These are phyloP conservation scores for Triangularia setosa DNA, from an alignment of 2,329 filamentous ascomycete genomes.

Conservation along the genomic window DNA sequence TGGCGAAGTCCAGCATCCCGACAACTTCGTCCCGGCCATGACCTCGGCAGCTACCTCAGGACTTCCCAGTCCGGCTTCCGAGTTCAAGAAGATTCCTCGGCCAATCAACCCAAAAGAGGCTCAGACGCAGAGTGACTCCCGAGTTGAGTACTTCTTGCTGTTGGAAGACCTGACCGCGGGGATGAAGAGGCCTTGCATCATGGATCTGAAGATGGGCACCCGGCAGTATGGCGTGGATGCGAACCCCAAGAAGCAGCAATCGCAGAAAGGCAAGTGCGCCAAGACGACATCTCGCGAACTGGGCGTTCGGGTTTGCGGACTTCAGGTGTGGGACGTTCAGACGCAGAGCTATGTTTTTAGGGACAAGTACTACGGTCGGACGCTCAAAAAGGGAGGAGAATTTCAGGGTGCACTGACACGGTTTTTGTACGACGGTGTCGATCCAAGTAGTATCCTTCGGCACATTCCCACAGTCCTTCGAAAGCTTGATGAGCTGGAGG, in stretches of 20 bases:
- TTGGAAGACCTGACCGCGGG: slow-evolving; percentile 93
- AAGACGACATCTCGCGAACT: slow-evolving; percentile 87
- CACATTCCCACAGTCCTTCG: slow-evolving; percentile 85
- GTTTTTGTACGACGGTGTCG: slow-evolving; percentile 87
- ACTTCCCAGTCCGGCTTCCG: slow-evolving; percentile 36
- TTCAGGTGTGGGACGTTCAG: slow-evolving; percentile 91
- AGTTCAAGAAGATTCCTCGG: slow-evolving; percentile 46
- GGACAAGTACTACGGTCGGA: slow-evolving; percentile 94
- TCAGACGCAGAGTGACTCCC: slow-evolving; percentile 57
- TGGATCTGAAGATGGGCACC: slow-evolving; percentile 98
- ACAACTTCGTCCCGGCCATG: slow-evolving; percentile 33
- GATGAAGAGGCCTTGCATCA: slow-evolving; percentile 94
- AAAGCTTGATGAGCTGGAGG: slow-evolving; percentile 78
- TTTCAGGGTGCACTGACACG: slow-evolving; percentile 84
- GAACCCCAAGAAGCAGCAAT: slow-evolving; percentile 84
- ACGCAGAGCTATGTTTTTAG: slow-evolving; percentile 87
- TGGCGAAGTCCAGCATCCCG: neutral
- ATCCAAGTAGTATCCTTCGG: slow-evolving; percentile 71
- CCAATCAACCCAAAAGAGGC: slow-evolving; percentile 76
- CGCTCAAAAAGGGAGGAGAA: slow-evolving; percentile 79
- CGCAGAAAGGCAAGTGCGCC: slow-evolving; percentile 88
- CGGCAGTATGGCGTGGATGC: slow-evolving; percentile 95
- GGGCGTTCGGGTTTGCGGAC: slow-evolving; percentile 88
- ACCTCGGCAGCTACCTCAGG: slow-evolving; percentile 33
- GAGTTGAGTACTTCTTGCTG: slow-evolving; percentile 88